Percentiles rank a stretch among this genome's conserved stretches.
Conservation (phyloP, 768 basidiomycete genomes). For the Pisolithus marmoratus region DNA sequence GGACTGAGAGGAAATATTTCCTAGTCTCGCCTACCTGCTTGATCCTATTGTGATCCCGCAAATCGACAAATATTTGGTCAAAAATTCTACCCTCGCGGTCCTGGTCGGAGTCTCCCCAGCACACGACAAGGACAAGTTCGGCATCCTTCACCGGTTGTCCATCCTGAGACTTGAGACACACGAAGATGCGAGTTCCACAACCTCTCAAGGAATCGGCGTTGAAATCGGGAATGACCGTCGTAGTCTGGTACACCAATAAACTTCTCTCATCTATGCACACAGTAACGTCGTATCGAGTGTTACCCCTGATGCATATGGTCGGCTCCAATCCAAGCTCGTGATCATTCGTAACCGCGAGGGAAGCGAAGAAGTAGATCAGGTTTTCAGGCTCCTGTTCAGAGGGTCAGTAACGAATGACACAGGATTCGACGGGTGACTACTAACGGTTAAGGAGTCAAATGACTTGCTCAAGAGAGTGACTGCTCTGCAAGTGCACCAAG, state of each 20-base stretch:
- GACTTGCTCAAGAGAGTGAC: conserved; percentile 9
- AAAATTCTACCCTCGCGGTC: not conserved
- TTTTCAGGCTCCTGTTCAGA: not conserved
- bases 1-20: not conserved
- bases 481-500: conserved; percentile 23
- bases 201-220: not conserved
- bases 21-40: not conserved
- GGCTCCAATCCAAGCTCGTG: conserved; percentile 2
- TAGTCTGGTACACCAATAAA: not conserved
- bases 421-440: not conserved
- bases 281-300: not conserved
- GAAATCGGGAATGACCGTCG: not conserved
- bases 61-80: not conserved
- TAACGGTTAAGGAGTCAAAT: conserved; percentile 13
- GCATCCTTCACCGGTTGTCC: not conserved
- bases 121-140: not conserved
- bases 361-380: not conserved
- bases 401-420: not conserved
- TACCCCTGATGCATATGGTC: not conserved
- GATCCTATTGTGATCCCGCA: not conserved
- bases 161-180: not conserved
- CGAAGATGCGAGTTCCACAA: not conserved
- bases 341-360: not conserved
- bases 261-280: not conserved
- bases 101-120: not conserved